These are phyloP conservation scores for Arthrobotrys conoides DNA, from an alignment of 2,329 filamentous ascomycete genomes.

Conservation along the genomic window DNA sequence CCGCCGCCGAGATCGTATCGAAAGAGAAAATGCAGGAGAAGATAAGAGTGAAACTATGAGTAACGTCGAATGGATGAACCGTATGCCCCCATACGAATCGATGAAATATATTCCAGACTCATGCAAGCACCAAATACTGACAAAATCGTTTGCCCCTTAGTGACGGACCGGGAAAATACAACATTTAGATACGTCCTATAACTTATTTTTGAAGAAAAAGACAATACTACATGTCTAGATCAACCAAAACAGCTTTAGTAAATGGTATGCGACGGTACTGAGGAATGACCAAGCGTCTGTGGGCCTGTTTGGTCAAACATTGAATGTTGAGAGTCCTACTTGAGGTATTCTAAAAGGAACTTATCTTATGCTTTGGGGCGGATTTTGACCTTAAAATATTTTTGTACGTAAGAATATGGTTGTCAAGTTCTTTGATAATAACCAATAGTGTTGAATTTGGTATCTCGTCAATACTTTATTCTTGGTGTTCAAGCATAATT, in stretches of 20 bases:
- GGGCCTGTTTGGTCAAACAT: neutral
- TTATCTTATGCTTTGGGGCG: too few species aligned
- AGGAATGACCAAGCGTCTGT: neutral
- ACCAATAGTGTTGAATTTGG: neutral
- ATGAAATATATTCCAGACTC: neutral
- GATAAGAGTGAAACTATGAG: slow-evolving; percentile 59
- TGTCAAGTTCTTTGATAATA: neutral
- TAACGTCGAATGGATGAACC: slow-evolving; percentile 62
- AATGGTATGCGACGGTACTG: too few species aligned
- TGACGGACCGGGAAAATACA: slow-evolving; percentile 74
- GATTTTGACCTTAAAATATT: too few species aligned
- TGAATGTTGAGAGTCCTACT: too few species aligned
- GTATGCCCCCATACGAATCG: slow-evolving; percentile 35
- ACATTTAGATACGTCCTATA: slow-evolving; percentile 71
- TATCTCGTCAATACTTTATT: too few species aligned
- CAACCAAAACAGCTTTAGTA: too few species aligned
- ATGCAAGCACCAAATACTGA: neutral
- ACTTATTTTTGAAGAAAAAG: too few species aligned
- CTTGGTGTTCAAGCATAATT: too few species aligned
- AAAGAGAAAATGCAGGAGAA: slow-evolving; percentile 45
- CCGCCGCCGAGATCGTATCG: slow-evolving; percentile 54
- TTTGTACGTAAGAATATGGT: neutral
- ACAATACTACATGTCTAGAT: too few species aligned
- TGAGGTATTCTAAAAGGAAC: too few species aligned
- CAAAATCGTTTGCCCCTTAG: slow-evolving; percentile 50